Base-by-base conservation (phyloP, 1,139 yeast genomes). In the Sugiyamaella pinicola region DNA sequence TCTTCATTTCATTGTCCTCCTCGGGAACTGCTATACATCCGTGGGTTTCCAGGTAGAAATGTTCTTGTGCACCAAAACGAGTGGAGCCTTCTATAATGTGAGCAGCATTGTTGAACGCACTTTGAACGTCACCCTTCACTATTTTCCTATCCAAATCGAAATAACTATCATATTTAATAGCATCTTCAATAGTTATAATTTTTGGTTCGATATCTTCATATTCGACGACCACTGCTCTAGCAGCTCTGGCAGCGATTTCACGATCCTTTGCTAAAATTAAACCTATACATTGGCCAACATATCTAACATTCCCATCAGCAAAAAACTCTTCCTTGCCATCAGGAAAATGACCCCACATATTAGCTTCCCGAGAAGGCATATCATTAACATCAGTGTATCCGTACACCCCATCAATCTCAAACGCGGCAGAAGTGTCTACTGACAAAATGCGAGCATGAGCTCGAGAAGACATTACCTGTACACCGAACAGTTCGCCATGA, bases 51-150 rank as follows among this genome's bases (percentile, higher is more conserved):
- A 75, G 67, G 57, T 75, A 75, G 59, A 75, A 75, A 61, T 75
- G 79, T 56, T 75, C 79, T 54, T 75, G 79, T 1, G 78, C 75
- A 4, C 79, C 78, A 53, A 74, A 66, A 47, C 77, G 65, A 6
- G 71, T 63, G 5, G 63, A 55, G 8, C 76, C 77, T 52, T 72
- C 75, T 55, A 75, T 64, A 22, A 63, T 62, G 55, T 74, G 62
- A 21, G 66, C 67, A 2, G 77, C 65, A 9, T 60, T 60, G 17
- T 60, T 64, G 57, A 74, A 73, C 2, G 73, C 77, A 19, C 58
- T 58, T 22, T 70, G 71, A 58, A 71, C 66, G 53, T 74, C 76
- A n/a, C 78, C 78, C 39, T 69, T 68, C 13, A 63, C 67, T 8
- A 71, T 64, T 22, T 58, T 54, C 29, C 71, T 57, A 28, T 61